A percentile compares a stretch with the other conserved stretches of the same genome.
Evolutionary conservation across 2,329 filamentous ascomycete species (phyloP).

Genomic region (Paecilomyces dactylethromorphus): DNA sequence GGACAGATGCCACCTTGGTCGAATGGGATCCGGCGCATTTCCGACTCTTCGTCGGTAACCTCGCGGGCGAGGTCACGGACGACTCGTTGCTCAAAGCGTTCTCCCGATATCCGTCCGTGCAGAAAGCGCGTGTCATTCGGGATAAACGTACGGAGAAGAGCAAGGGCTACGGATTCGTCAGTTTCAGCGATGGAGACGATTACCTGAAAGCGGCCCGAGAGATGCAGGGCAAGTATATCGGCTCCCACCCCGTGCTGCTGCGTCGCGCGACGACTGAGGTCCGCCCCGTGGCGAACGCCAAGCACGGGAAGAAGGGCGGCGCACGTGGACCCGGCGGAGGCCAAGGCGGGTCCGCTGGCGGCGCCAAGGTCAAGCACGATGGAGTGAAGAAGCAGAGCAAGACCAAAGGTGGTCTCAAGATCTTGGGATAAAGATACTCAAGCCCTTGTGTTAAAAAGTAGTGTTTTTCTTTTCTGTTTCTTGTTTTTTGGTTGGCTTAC

Average conservation of each 20-base stretch:
- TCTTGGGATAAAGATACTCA: conserved; percentile 31
- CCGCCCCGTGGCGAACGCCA: conserved; percentile 63
- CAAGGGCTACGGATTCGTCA: conserved; percentile 94
- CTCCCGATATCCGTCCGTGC: conserved; percentile 74
- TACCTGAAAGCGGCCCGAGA: conserved; percentile 95
- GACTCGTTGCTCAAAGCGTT: conserved; percentile 94
- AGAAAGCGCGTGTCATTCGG: conserved; percentile 87
- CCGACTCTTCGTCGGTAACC: conserved; percentile 90
- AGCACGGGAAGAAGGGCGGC: conserved; percentile 53
- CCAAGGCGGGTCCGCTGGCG: conserved; percentile 26
- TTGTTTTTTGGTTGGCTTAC: conserved; percentile 13
- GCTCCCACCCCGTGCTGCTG: conserved; percentile 85
- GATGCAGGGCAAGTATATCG: conserved; percentile 99
- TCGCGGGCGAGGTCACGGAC: conserved; percentile 95
- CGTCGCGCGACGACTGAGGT: conserved; percentile 89
- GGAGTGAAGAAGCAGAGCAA: conserved; percentile 41
- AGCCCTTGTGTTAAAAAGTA: background rate
- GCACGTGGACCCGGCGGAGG: conserved; percentile 20
- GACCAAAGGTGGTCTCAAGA: conserved; percentile 39
- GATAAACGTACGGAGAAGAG: conserved; percentile 96
- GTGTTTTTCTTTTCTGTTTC: conserved; percentile 11
- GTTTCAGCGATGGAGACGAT: conserved; percentile 89
- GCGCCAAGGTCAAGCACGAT: conserved; percentile 36
- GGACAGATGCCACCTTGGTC: conserved; percentile 80
- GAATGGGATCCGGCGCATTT: conserved; percentile 96